These are phyloP conservation scores for Magnusiomyces suaveolens DNA, from an alignment of 1,139 yeast species.

Conservation along the genomic window DNA sequence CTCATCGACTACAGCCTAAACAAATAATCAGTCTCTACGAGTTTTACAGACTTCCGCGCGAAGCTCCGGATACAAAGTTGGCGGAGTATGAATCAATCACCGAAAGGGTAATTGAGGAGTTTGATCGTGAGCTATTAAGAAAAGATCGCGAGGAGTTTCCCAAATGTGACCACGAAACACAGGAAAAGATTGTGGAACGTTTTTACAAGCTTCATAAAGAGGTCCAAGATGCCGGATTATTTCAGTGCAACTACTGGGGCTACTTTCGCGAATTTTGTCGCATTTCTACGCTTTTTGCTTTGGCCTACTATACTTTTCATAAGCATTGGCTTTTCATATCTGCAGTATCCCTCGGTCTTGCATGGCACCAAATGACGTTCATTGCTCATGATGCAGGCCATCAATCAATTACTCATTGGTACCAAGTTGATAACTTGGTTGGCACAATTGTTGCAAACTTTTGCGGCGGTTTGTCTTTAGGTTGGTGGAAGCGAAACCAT, in stretches of 20 bases:
- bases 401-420: conserved; percentile 69
- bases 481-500: conserved; percentile 94
- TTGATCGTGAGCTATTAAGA: conserved; percentile 47
- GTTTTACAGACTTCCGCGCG: conserved; percentile 5
- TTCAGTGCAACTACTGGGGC: conserved; percentile 63
- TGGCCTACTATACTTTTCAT: conserved; percentile 41
- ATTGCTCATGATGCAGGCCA: conserved; percentile 91
- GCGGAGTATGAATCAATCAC: not conserved
- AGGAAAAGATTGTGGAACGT: conserved; percentile 43
- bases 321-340: conserved; percentile 40
- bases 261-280: conserved; percentile 60
- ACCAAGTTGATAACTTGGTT: conserved; percentile 63
- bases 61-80: not conserved
- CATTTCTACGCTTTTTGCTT: conserved; percentile 44
- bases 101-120: conserved; percentile 43
- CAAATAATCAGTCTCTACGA: not conserved
- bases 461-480: conserved; percentile 78
- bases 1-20: not conserved
- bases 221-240: conserved; percentile 49
- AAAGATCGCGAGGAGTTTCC: conserved; percentile 52
- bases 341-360: conserved; percentile 59
- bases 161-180: conserved; percentile 57
- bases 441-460: conserved; percentile 69
- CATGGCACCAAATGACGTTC: conserved; percentile 86
- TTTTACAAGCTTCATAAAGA: conserved; percentile 54